Base-by-base conservation (phyloP, 2,329 filamentous ascomycete genomes). In the Neocucurbitaria cava region DNA sequence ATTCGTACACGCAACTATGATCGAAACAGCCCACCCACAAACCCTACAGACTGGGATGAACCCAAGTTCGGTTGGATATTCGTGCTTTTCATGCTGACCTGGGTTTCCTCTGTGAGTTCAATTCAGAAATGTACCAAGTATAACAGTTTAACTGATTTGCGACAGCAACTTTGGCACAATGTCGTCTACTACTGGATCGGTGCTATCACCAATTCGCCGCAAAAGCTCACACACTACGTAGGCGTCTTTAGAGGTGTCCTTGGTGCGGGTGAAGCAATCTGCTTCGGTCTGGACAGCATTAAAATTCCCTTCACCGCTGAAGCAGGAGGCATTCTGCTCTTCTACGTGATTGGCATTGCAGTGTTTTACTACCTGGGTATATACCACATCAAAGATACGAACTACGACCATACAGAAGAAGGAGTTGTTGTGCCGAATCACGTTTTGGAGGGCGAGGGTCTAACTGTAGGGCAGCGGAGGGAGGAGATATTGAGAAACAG, bases 141-240 rank as follows among this genome's bases (percentile, higher is more conserved):
- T n/a, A n/a, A n/a, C n/a, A 5, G 9, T 24, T 13, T 26, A 20
- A 6, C 46, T 55, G 47, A 54, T 40, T 10, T 9, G n/a, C 20
- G 7, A 13, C 28, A 65, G 28, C 66, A 71, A 58, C 54, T 72
- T 4, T 72, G 68, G 68, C 68, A 72, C 52, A 69, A 71, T 41
- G 69, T 71, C 15, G 65, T 70, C 7, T 69, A 70, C 56, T 72
- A 71, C 55, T 72, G 62, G 65, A 69, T 71, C 40, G 69, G 69
- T n/a, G 65, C 66, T 3, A 47, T 71, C 24, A 70, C 69, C 11
- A 72, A 70, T 51, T 70, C 69, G 2, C 69, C 69, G 2, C 66
- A 70, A 43, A 72, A 71, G 43, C 61, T 71, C 9, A 71, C 64
- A 0, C 68, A 72, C 39, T 72, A 72, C 39, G 66, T 71, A 18